Conservation (phyloP, 305 asterid genomes). For the Fraxinus sp. region DNA sequence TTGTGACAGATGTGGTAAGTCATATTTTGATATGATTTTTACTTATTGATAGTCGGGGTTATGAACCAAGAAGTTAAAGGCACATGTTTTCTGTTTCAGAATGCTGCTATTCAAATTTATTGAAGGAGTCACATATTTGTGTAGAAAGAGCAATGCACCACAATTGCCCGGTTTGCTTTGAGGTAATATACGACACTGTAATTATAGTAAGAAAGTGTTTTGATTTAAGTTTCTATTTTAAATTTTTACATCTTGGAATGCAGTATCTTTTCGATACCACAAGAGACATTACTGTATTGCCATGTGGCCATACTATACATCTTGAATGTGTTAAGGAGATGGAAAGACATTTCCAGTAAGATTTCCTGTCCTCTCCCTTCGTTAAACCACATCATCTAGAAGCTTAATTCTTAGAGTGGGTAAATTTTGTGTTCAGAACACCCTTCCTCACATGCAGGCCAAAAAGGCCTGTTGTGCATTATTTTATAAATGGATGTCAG, state of each 20-base stretch:
- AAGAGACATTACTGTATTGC: slow-evolving; percentile 51
- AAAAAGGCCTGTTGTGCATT: background rate
- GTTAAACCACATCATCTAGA: background rate
- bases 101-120: slow-evolving; percentile 66
- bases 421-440: background rate
- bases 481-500: background rate
- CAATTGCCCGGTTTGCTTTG: slow-evolving; percentile 82
- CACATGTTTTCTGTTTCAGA: slow-evolving; percentile 34
- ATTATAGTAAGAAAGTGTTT: background rate
- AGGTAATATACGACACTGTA: slow-evolving; percentile 36
- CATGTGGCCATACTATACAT: slow-evolving; percentile 78
- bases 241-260: slow-evolving; percentile 5
- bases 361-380: background rate
- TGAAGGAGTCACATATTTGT: slow-evolving; percentile 67
- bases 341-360: slow-evolving; percentile 70
- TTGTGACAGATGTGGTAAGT: slow-evolving; percentile 70
- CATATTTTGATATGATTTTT: background rate
- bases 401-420: background rate
- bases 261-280: slow-evolving; percentile 76
- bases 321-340: slow-evolving; percentile 67
- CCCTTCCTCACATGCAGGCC: background rate
- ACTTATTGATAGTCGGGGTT: background rate
- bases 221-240: background rate
- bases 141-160: slow-evolving; percentile 91
- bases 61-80: background rate